Conservation (phyloP, 345 rosid genomes). For the Populus simonii region DNA sequence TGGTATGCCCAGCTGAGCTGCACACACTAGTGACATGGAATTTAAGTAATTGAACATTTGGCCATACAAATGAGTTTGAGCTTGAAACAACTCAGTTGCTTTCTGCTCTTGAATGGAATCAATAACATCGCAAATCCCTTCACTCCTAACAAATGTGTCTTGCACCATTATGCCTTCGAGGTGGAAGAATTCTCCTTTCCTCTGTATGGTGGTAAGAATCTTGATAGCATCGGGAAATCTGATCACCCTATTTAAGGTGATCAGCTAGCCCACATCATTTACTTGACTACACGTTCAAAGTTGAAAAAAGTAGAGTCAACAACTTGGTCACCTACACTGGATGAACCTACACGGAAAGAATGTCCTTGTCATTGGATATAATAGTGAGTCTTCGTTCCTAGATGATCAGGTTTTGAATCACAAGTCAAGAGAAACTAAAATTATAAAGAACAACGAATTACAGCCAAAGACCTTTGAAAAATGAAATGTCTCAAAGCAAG, state of each 20-base stretch:
- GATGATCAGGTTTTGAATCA: not conserved
- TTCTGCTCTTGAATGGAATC: slow-evolving; percentile 6
- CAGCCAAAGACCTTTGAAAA: not conserved
- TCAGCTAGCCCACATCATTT: not conserved
- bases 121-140: not conserved
- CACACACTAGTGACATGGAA: slow-evolving; percentile 49
- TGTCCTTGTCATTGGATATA: not conserved
- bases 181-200: not conserved
- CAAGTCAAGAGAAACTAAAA: not conserved
- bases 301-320: not conserved
- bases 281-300: not conserved
- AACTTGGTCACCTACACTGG: not conserved
- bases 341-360: not conserved
- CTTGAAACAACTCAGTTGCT: slow-evolving; percentile 26
- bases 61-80: slow-evolving; percentile 42
- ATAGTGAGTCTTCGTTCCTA: not conserved
- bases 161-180: not conserved
- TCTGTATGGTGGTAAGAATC: not conserved
- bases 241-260: not conserved
- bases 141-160: not conserved
- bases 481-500: not conserved
- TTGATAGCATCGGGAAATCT: not conserved
- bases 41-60: slow-evolving; percentile 34
- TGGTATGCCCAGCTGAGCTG: slow-evolving; percentile 44
- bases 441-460: not conserved